Conservation (phyloP, 2,329 filamentous ascomycete genomes). For the Fusarium sp. region DNA sequence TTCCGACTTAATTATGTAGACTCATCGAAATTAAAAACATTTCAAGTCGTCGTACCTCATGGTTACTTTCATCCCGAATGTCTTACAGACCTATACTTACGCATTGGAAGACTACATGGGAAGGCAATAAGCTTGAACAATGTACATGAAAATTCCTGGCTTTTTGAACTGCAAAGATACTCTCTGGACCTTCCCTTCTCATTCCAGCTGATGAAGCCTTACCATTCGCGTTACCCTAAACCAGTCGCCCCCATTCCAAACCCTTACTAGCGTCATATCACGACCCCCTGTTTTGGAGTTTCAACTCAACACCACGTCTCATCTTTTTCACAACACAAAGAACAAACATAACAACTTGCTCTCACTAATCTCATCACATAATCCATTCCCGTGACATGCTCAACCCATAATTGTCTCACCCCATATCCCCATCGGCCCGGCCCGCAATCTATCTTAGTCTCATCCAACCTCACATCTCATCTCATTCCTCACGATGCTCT, state of each 20-base stretch:
- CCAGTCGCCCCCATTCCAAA: constrained; percentile 25
- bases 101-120: no score
- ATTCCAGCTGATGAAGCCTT: neutral
- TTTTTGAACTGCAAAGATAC: neutral
- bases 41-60: no score
- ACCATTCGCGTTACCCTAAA: constrained; percentile 17
- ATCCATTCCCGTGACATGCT: neutral
- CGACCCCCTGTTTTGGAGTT: constrained; percentile 21
- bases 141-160: neutral
- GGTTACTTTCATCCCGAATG: no score
- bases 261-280: constrained; percentile 22
- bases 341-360: neutral
- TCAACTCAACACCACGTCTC: constrained; percentile 36
- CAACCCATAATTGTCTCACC: neutral
- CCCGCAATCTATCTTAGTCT: neutral
- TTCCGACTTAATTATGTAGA: no score
- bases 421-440: neutral
- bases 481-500: constrained; percentile 57
- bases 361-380: neutral
- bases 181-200: neutral
- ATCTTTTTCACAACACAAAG: constrained; percentile 19
- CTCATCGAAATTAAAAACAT: no score
- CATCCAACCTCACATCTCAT: constrained; percentile 1
- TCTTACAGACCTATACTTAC: no score
- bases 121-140: neutral